phyloP scores from a whole-genome alignment of 23 red algal species.

The Cyanidioschyzon merolae region DNA sequence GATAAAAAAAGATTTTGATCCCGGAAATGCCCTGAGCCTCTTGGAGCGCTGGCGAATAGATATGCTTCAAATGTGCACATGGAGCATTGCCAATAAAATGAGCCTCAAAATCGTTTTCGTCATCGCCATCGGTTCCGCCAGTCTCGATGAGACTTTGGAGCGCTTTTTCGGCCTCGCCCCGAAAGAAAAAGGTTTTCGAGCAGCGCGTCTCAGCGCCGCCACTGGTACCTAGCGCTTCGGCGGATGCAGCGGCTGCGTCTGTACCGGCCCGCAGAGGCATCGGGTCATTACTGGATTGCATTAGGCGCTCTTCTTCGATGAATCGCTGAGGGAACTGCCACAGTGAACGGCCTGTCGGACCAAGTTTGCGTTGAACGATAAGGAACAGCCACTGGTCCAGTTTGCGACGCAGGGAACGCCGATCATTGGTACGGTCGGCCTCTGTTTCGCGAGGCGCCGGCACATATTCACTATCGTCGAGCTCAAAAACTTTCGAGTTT shows the following conservation, averaged over 20 bases:
- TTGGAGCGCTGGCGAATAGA: slow-evolving; percentile 49
- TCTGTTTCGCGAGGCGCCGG: slow-evolving; percentile 68
- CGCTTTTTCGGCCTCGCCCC: slow-evolving; percentile 44
- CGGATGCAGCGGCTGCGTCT: not conserved
- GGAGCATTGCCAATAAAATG: slow-evolving; percentile 52
- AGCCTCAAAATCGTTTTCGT: not conserved
- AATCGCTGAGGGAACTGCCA: slow-evolving; percentile 74
- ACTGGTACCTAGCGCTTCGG: not conserved
- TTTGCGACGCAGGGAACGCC: slow-evolving; percentile 39
- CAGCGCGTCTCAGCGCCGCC: not conserved
- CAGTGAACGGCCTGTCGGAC: not conserved
- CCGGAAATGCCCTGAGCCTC: slow-evolving; percentile 53
- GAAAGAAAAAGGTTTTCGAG: slow-evolving; percentile 23
- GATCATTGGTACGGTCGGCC: slow-evolving; percentile 41
- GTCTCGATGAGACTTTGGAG: slow-evolving; percentile 31
- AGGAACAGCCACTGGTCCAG: slow-evolving; percentile 63
- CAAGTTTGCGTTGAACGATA: slow-evolving; percentile 32
- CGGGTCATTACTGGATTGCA: not conserved
- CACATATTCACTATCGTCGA: slow-evolving; percentile 28
- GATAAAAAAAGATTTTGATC: slow-evolving; percentile 84
- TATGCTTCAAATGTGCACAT: slow-evolving; percentile 52
- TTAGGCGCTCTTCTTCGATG: not conserved
- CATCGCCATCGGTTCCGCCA: not conserved
- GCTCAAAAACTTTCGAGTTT: slow-evolving; percentile 21
- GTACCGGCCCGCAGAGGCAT: not conserved